Percentiles rank a stretch among this genome's conserved stretches.
These are phyloP conservation scores for Passiflora organensis DNA, from an alignment of 345 rosid genomes.

Conservation along the genomic window DNA sequence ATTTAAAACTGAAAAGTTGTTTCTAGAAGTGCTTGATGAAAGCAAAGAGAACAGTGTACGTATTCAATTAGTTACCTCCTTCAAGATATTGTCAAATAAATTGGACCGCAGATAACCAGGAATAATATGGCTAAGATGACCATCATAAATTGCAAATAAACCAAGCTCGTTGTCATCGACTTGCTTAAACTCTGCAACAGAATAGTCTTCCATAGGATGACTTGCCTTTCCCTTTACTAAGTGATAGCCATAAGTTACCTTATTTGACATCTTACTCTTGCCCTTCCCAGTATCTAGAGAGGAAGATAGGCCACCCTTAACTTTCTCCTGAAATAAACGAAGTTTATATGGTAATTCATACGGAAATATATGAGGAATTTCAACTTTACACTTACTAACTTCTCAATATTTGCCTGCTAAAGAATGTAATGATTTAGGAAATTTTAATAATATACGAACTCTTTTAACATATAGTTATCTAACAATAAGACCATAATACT, in stretches of 20 bases:
- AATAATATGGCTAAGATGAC: slow-evolving; percentile 71
- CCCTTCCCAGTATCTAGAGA: slow-evolving; percentile 76
- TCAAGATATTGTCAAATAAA: slow-evolving; percentile 76
- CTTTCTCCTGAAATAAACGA: slow-evolving; percentile 48
- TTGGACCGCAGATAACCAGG: slow-evolving; percentile 69
- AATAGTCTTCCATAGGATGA: slow-evolving; percentile 85
- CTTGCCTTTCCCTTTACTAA: slow-evolving; percentile 68
- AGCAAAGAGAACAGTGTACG: neutral
- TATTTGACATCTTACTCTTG: slow-evolving; percentile 76
- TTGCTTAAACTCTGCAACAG: slow-evolving; percentile 69
- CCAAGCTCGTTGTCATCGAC: slow-evolving; percentile 78
- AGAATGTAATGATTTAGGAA: neutral
- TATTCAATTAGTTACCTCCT: slow-evolving; percentile 45
- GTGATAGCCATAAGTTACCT: slow-evolving; percentile 74
- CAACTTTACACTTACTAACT: neutral
- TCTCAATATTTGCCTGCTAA: too few relatives aligned
- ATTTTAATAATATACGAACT: neutral
- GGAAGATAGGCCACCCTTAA: slow-evolving; percentile 54
- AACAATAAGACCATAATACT: too few relatives aligned
- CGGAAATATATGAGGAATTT: neutral
- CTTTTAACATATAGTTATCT: too few relatives aligned
- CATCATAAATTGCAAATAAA: slow-evolving; percentile 86
- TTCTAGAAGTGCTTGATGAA: neutral
- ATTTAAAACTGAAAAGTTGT: neutral
- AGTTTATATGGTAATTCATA: neutral